Base-by-base conservation (phyloP, 306 rosid genomes). In the Pachyrhizus erosus region DNA sequence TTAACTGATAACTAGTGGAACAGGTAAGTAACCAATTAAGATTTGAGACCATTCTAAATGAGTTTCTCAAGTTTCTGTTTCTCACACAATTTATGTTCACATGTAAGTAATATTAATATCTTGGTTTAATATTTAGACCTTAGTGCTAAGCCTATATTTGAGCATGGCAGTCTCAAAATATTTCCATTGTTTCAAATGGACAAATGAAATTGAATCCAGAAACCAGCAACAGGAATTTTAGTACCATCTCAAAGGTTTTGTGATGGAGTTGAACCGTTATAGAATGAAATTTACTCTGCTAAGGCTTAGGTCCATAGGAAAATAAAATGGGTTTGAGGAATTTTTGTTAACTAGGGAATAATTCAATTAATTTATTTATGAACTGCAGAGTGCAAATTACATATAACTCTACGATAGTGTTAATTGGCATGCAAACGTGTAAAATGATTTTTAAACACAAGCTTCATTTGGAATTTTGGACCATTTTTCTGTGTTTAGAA, bases 1-100 rank as follows among this genome's bases (percentile, higher is more conserved):
- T 89, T 96, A 40, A 88, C 90, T 46, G 85, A 93, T 82, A 85
- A 69, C 26, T 9, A 54, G 67, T 84, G 69, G 83, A 84, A 80
- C 67, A 74, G 73, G 40, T 37, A n/a, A 82, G 79, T 82, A 68
- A 69, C 24, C 24, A 14, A 37, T 51, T 23, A 14, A 31, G 5
- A 31, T 29, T 62, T 62, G 23, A 29, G 31, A 37, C 7, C 27
- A 75, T 57, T 69, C 24, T 69, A 11, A 40, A 70, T 40, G 26
- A 58, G 17, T 72, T 65, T 20, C 43, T 70, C 64, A 48, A 18
- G 18, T 79, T 70, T 20, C 3, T 68, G 10, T 74, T 75, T 49
- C 66, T 70, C 31, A 71, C 33, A 73, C 45, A 74, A 45, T 57
- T 23, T 66, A 40, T 80, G 87, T 55, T 65, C 75, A 70, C 51